Evolutionary conservation across 345 rosid species (phyloP).

Genomic region (Raphanus sativus): DNA sequence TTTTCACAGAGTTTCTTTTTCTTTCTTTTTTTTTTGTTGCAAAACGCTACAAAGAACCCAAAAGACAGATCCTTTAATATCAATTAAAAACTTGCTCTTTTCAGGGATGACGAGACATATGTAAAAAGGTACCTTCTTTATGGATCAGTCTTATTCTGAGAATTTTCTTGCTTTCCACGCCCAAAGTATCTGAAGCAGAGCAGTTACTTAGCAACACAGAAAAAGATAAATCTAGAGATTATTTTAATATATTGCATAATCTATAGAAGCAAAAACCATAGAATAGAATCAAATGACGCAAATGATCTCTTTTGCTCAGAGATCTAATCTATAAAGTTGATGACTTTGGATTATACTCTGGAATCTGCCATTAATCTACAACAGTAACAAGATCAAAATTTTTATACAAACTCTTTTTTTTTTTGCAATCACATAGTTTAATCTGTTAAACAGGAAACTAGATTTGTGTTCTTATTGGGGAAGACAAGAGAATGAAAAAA

Average conservation of each 20-base stretch:
- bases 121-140: slow-evolving; percentile 19
- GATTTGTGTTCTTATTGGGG: not conserved
- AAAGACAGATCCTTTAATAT: slow-evolving; percentile 26
- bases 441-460: not conserved
- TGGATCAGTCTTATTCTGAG: slow-evolving; percentile 33
- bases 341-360: slow-evolving; percentile 24
- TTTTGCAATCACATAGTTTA: not conserved
- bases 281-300: slow-evolving; percentile 35
- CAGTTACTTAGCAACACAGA: slow-evolving; percentile 10
- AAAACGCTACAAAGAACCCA: not conserved
- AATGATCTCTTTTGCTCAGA: slow-evolving; percentile 21
- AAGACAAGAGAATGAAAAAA: not conserved
- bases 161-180: slow-evolving; percentile 21
- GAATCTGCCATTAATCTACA: slow-evolving; percentile 15
- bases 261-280: slow-evolving; percentile 20
- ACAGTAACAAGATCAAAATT: slow-evolving; percentile 2
- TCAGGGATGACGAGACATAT: not conserved
- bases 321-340: slow-evolving; percentile 4
- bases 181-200: slow-evolving; percentile 16
- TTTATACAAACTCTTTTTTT: not conserved
- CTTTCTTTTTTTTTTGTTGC: not conserved
- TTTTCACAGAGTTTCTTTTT: not conserved
- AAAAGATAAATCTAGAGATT: slow-evolving; percentile 20
- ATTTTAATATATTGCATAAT: slow-evolving; percentile 25
- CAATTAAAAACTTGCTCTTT: not conserved